These are phyloP conservation scores for Aspergillus ellipticus DNA, from an alignment of 495 filamentous ascomycete genomes.

Conservation along the genomic window DNA sequence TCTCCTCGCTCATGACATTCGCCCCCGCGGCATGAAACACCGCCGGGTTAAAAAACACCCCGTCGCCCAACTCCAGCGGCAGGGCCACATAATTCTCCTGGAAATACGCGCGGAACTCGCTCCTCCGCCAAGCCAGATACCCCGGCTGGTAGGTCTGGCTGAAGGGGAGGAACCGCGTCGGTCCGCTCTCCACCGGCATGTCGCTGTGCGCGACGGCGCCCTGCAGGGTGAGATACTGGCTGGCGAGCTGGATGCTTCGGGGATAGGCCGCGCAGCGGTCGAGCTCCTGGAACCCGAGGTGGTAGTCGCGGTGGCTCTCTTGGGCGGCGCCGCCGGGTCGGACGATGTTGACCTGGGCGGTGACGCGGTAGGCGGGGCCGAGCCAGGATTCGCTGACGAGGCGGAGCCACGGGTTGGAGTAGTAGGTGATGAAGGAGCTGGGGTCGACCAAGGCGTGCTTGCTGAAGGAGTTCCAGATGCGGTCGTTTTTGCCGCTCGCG, in stretches of 20 bases:
- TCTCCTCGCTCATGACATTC: constrained; percentile 33
- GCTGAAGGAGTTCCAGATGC: constrained; percentile 57
- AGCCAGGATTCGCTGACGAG: constrained; percentile 46
- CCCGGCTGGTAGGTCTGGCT: constrained; percentile 49
- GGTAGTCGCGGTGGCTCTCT: constrained; percentile 53
- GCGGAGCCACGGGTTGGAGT: constrained; percentile 50
- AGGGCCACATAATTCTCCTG: constrained; percentile 41
- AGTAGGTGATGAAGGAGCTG: constrained; percentile 46
- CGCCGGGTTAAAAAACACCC: constrained; percentile 55
- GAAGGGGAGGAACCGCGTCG: constrained; percentile 52
- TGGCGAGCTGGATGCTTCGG: constrained; percentile 38
- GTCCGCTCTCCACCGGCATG: constrained; percentile 51
- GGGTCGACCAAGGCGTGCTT: constrained; percentile 50
- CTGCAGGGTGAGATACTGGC: constrained; percentile 52
- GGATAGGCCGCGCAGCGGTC: constrained; percentile 36
- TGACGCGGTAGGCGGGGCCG: constrained; percentile 50
- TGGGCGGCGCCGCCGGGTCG: constrained; percentile 50
- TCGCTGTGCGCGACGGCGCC: constrained; percentile 54
- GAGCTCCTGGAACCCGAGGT: constrained; percentile 51
- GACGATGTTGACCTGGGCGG: constrained; percentile 55
- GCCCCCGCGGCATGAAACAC: constrained; percentile 55
- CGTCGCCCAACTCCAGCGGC: constrained; percentile 47
- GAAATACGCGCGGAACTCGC: constrained; percentile 47
- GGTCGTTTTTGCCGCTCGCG: constrained; percentile 40
- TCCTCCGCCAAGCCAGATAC: constrained; percentile 47